Evolutionary conservation across 345 rosid genomes (phyloP).

Genomic region (Acer saccharum): DNA sequence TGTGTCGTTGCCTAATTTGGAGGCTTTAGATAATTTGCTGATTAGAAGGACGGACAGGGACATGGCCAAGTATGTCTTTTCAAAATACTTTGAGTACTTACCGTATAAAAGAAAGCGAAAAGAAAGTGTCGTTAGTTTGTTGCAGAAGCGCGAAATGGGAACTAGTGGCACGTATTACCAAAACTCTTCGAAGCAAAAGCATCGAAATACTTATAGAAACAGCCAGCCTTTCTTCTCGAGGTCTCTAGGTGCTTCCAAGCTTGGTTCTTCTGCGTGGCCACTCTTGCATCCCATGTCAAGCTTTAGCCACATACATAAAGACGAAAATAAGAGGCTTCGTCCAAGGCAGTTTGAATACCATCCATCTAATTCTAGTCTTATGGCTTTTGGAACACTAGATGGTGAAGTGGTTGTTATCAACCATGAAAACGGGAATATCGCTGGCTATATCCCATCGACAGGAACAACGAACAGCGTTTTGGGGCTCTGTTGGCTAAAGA

Average conservation of each 20-base stretch:
- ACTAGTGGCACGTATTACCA: slow-evolving; percentile 24
- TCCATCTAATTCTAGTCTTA: slow-evolving; percentile 47
- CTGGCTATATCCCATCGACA: slow-evolving; percentile 39
- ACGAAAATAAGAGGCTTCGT: slow-evolving; percentile 41
- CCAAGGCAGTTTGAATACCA: slow-evolving; percentile 68
- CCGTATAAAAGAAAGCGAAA: slow-evolving; percentile 41
- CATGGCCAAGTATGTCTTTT: slow-evolving; percentile 37
- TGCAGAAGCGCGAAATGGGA: slow-evolving; percentile 52
- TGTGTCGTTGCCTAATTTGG: slow-evolving; percentile 46
- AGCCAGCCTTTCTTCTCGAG: slow-evolving; percentile 39
- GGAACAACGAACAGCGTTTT: slow-evolving; percentile 44
- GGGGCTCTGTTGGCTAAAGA: slow-evolving; percentile 63
- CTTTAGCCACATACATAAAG: slow-evolving; percentile 33
- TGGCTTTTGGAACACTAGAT: slow-evolving; percentile 61
- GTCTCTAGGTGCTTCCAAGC: slow-evolving; percentile 52
- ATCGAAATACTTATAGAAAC: slow-evolving; percentile 24
- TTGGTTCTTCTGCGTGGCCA: slow-evolving; percentile 52
- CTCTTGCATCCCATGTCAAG: slow-evolving; percentile 35
- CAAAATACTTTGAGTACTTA: slow-evolving; percentile 43
- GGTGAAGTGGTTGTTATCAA: slow-evolving; percentile 54
- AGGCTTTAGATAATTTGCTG: slow-evolving; percentile 48
- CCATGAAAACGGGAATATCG: slow-evolving; percentile 50
- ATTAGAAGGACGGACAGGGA: slow-evolving; percentile 39
- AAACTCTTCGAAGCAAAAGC: slow-evolving; percentile 37
- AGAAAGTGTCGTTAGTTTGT: slow-evolving; percentile 40